These are phyloP conservation scores for Lactarius tabidus DNA, from an alignment of 768 basidiomycete genomes.

Conservation along the genomic window DNA sequence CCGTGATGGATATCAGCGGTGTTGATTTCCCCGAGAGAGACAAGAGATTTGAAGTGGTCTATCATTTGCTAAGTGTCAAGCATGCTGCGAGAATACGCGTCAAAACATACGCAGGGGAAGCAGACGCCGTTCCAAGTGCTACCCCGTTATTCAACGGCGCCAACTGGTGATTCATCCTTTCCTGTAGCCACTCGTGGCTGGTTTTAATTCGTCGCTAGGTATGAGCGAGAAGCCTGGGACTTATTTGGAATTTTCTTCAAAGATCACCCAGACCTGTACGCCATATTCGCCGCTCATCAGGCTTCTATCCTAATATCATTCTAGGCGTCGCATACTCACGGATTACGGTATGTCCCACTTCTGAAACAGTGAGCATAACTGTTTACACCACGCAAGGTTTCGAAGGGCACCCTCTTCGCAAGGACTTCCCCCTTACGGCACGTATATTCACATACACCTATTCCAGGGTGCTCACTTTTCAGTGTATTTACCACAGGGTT, in stretches of 20 bases:
- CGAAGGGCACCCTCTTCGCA: slow-evolving; percentile 95
- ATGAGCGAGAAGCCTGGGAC: slow-evolving; percentile 98
- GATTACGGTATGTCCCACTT: slow-evolving; percentile 71
- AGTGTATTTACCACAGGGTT: slow-evolving; percentile 58
- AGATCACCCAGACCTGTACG: slow-evolving; percentile 93
- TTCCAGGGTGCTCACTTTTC: slow-evolving; percentile 8
- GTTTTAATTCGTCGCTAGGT: slow-evolving; percentile 45
- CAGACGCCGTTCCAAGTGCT: slow-evolving; percentile 83
- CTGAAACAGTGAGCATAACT: slow-evolving; percentile 3
- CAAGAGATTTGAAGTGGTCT: slow-evolving; percentile 95
- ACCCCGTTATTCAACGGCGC: slow-evolving; percentile 81
- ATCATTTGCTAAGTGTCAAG: slow-evolving; percentile 81
- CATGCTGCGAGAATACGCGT: slow-evolving; percentile 86
- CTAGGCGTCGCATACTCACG: slow-evolving; percentile 91
- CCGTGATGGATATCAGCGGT: slow-evolving; percentile 88
- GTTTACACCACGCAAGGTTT: slow-evolving; percentile 53
- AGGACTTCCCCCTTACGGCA: slow-evolving; percentile 97
- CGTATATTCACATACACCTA: slow-evolving; percentile 29
- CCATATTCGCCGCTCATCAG: slow-evolving; percentile 25
- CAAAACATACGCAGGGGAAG: slow-evolving; percentile 96
- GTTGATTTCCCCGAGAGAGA: slow-evolving; percentile 93
- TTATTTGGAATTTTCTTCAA: slow-evolving; percentile 96
- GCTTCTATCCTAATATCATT: slow-evolving; percentile 24
- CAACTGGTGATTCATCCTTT: slow-evolving; percentile 64
- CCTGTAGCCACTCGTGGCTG: not conserved